A percentile compares a stretch with the other conserved stretches of the same genome.
Conservation (phyloP, 768 basidiomycete species). For the Mycena leptocephala region DNA sequence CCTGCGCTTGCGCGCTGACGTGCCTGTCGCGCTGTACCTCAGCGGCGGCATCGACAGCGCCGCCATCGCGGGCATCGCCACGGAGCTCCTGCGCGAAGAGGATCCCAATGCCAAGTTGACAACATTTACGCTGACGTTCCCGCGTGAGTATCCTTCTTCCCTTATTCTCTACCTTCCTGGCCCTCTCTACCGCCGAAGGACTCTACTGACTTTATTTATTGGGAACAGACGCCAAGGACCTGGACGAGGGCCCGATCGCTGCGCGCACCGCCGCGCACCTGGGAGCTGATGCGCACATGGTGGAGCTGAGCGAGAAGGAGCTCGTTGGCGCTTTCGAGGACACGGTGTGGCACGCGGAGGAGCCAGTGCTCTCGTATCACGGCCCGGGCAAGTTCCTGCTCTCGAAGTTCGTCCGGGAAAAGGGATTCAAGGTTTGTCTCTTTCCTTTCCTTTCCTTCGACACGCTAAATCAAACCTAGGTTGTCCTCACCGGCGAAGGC, state of each 20-base stretch:
- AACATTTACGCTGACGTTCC: slow-evolving; percentile 28
- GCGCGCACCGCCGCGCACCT: neutral
- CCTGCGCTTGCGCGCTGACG: slow-evolving; percentile 16
- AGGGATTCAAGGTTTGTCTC: slow-evolving; percentile 8
- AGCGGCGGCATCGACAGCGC: slow-evolving; percentile 37
- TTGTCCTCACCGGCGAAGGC: too few species aligned
- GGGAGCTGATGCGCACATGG: neutral
- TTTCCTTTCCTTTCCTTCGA: too few species aligned
- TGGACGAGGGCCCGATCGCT: slow-evolving; percentile 1
- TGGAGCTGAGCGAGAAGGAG: neutral
- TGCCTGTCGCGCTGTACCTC: slow-evolving; percentile 31
- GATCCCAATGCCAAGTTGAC: slow-evolving; percentile 25
- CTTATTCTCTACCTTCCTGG: too few species aligned
- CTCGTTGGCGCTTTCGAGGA: neutral
- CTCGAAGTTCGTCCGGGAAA: neutral
- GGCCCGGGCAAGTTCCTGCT: neutral
- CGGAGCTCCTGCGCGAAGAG: slow-evolving; percentile 24
- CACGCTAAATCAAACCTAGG: too few species aligned
- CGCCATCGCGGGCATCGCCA: slow-evolving; percentile 30
- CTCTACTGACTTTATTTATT: neutral
- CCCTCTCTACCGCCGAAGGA: neutral
- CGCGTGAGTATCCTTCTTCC: too few species aligned
- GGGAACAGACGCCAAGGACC: neutral
- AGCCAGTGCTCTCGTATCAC: neutral
- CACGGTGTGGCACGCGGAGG: neutral